phyloP scores from a whole-genome alignment of 176 grass and related monocot genomes.

The Urochloa ruziziensis region DNA sequence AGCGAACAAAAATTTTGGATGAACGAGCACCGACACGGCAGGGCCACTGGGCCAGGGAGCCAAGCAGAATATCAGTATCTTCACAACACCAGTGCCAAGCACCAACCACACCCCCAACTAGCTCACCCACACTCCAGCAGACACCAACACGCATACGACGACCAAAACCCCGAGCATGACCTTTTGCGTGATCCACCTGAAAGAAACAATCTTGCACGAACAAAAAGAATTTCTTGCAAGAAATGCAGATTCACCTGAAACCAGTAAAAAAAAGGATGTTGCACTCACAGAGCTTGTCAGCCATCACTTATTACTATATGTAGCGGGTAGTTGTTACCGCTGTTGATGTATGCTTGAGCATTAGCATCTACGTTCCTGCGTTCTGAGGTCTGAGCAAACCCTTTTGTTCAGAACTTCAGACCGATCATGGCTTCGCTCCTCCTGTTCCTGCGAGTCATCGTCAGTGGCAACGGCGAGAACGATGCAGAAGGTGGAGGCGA shows the following conservation, averaged over 20 bases:
- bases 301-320: constrained; percentile 4
- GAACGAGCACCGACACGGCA: constrained; percentile 37
- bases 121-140: constrained; percentile 23
- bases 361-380: not conserved
- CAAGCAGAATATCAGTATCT: not conserved
- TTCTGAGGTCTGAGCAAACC: not conserved
- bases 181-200: constrained; percentile 35
- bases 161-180: constrained; percentile 17
- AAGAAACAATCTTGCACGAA: constrained; percentile 25
- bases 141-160: not conserved
- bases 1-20: constrained; percentile 25
- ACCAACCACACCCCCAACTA: not conserved
- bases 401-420: not conserved
- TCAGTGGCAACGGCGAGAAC: not conserved
- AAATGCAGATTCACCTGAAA: constrained; percentile 36
- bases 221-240: constrained; percentile 37
- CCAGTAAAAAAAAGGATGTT: not conserved
- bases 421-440: constrained; percentile 64
- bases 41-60: too few species aligned
- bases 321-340: not conserved
- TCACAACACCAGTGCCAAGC: not conserved
- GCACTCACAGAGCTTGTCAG: not conserved
- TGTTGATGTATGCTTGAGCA: constrained; percentile 4
- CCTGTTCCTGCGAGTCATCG: constrained; percentile 52
- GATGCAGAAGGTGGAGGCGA: not conserved